Conservation (phyloP, 225 moss, liverwort and hornwort genomes). For the Pseudoscleropodium purum region DNA sequence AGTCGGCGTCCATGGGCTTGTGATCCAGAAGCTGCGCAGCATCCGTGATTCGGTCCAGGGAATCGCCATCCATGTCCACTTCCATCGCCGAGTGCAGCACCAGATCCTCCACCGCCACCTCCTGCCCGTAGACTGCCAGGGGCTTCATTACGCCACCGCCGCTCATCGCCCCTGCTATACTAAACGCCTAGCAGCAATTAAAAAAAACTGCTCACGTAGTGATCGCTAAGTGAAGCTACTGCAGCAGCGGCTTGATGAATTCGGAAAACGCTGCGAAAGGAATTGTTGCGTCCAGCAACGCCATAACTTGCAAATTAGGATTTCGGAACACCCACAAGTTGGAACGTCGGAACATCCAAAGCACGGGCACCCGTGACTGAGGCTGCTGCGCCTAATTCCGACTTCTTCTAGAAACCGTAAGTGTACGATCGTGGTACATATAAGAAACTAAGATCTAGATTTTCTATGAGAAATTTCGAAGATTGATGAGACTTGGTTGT, state of each 20-base stretch:
- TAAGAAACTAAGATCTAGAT: background rate
- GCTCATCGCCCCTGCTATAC: background rate
- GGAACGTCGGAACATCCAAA: background rate
- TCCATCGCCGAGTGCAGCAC: slow-evolving; percentile 62
- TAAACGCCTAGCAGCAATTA: background rate
- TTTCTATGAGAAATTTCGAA: background rate
- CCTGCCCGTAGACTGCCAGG: slow-evolving; percentile 60
- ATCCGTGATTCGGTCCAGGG: slow-evolving; percentile 59
- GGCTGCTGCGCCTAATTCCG: background rate
- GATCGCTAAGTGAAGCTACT: background rate
- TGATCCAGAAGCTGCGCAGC: slow-evolving; percentile 29
- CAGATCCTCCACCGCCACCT: slow-evolving; percentile 52
- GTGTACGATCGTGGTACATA: fast-evolving
- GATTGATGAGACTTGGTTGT: background rate
- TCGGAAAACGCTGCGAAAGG: background rate
- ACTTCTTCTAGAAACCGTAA: background rate
- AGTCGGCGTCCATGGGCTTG: slow-evolving; percentile 72
- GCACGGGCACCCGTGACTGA: background rate
- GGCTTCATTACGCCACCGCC: slow-evolving; percentile 40
- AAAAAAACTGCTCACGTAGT: background rate
- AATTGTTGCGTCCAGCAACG: background rate
- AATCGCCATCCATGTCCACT: slow-evolving; percentile 77
- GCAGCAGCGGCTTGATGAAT: background rate
- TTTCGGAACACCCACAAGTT: background rate
- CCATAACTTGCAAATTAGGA: background rate